Conservation (phyloP, 2,329 filamentous ascomycete species). For the Hirsutella minnesotensis region DNA sequence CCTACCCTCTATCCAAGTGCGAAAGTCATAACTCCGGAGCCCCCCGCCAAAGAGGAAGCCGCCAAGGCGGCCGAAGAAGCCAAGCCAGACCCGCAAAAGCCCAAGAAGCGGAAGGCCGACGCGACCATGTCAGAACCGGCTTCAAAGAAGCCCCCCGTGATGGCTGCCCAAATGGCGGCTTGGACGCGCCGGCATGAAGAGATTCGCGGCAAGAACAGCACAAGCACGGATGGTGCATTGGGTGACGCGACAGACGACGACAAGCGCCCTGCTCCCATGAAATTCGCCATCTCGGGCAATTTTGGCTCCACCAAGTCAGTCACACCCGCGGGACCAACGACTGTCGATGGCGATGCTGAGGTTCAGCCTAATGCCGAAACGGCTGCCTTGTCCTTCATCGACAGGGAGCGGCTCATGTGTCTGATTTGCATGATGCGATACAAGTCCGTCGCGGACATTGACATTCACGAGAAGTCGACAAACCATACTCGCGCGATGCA, state of each 20-base stretch:
- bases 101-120: constrained; percentile 45
- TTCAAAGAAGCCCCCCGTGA: constrained; percentile 25
- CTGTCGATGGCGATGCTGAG: constrained; percentile 5
- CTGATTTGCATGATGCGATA: constrained; percentile 35
- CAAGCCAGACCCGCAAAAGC: constrained; percentile 21
- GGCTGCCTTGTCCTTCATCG: constrained; percentile 39
- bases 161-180: constrained; percentile 31
- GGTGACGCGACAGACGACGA: not conserved
- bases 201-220: constrained; percentile 14
- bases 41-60: constrained; percentile 23
- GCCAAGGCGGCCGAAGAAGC: constrained; percentile 14
- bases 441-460: constrained; percentile 28
- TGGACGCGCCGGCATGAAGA: constrained; percentile 33
- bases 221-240: no score
- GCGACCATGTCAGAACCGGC: constrained; percentile 14
- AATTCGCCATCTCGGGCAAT: constrained; percentile 17
- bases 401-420: constrained; percentile 36
- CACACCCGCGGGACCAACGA: constrained; percentile 4
- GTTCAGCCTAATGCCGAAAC: not conserved
- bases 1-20: constrained; percentile 60
- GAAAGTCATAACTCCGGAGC: constrained; percentile 42
- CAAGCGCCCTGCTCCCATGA: constrained; percentile 11
- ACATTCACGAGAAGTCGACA: constrained; percentile 29
- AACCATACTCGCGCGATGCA: constrained; percentile 29
- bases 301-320: constrained; percentile 9